Conservation (phyloP, 345 rosid genomes). For the Iberis pinnata region DNA sequence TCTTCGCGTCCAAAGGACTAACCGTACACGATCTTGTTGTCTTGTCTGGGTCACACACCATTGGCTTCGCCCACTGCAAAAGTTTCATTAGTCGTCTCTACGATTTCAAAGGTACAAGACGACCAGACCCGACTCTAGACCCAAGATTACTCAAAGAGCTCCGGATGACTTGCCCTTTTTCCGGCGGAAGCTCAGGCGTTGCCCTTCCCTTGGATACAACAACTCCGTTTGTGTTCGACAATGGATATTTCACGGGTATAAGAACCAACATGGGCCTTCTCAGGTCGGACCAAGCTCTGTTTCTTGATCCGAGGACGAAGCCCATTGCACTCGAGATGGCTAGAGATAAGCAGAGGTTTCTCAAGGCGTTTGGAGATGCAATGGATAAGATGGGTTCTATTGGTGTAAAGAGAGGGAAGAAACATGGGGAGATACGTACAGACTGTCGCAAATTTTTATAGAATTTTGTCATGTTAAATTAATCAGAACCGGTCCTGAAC, state of each 20-base stretch:
- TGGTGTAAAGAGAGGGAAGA: conserved; percentile 63
- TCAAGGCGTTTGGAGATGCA: conserved; percentile 54
- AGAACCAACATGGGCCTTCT: conserved; percentile 54
- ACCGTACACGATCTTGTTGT: conserved; percentile 55
- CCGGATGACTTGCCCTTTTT: conserved; percentile 56
- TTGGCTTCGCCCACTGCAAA: conserved; percentile 74
- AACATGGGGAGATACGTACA: conserved; percentile 64
- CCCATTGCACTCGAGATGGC: conserved; percentile 45
- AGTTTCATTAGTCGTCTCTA: conserved; percentile 57
- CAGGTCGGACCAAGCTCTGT: conserved; percentile 56
- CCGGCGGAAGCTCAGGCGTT: conserved; percentile 43
- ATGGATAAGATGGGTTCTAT: conserved; percentile 82
- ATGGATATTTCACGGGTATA: conserved; percentile 52
- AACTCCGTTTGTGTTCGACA: conserved; percentile 69
- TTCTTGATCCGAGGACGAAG: conserved; percentile 53
- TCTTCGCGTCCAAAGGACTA: conserved; percentile 68
- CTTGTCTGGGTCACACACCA: conserved; percentile 79
- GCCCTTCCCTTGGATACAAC: conserved; percentile 64
- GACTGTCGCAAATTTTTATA: conserved; percentile 46
- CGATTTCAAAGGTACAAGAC: conserved; percentile 43
- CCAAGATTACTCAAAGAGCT: conserved; percentile 60
- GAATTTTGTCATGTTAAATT: no score
- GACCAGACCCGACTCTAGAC: conserved; percentile 56
- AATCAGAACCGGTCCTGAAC: no score
- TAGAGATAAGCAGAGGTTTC: conserved; percentile 46